These are phyloP conservation scores for Solanum hybrid DNA, from an alignment of 305 asterid species.

Conservation along the genomic window DNA sequence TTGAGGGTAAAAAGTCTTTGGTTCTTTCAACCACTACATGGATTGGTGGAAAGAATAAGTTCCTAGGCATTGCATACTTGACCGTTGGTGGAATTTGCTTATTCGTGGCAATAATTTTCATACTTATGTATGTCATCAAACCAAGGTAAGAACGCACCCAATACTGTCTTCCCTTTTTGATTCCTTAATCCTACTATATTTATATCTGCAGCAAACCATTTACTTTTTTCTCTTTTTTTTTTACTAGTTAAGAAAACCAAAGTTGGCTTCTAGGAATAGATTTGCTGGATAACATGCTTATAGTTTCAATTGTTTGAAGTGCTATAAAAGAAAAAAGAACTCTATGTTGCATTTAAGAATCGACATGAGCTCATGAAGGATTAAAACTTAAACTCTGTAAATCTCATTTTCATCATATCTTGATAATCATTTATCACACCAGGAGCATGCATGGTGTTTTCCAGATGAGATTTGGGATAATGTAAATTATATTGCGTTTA, in stretches of 20 bases:
- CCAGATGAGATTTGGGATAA: no score
- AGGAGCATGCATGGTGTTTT: not conserved
- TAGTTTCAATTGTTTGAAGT: not conserved
- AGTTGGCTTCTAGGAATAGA: not conserved
- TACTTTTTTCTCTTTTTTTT: not conserved
- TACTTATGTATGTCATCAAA: conserved; percentile 48
- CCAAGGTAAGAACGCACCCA: conserved; percentile 43
- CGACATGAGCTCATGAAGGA: not conserved
- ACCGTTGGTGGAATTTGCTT: conserved; percentile 64
- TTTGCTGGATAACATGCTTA: not conserved
- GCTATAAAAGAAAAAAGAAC: not conserved
- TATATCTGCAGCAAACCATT: no score
- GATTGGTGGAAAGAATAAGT: conserved; percentile 83
- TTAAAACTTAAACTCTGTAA: not conserved
- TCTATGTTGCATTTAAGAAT: not conserved
- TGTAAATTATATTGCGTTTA: no score
- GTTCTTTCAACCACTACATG: conserved; percentile 78
- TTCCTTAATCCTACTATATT: not conserved
- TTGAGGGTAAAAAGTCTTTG: conserved; percentile 58
- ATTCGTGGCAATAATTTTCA: conserved; percentile 42
- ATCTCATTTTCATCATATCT: not conserved
- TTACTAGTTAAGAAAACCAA: not conserved
- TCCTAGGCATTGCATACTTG: conserved; percentile 56
- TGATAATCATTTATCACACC: not conserved
- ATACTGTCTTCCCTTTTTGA: not conserved